These are phyloP conservation scores for Penicillium nucicola DNA, from an alignment of 495 filamentous ascomycete genomes.

Conservation along the genomic window DNA sequence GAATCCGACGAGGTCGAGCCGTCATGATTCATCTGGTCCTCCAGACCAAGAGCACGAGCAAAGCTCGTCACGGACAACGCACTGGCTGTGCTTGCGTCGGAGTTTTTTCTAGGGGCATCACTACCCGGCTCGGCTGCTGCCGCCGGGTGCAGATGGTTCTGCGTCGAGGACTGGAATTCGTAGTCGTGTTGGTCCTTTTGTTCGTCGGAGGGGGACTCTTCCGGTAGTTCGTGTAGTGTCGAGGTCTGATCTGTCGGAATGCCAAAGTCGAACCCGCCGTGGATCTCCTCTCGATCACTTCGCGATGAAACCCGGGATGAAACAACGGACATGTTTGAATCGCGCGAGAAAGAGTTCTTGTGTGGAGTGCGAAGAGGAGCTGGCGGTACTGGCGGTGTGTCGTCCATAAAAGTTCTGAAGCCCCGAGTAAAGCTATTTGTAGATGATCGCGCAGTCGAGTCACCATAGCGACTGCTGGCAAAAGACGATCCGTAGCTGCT, in stretches of 20 bases:
- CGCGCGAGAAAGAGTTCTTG: constrained; percentile 18
- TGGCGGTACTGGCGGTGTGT: constrained; percentile 37
- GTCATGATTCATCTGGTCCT: constrained; percentile 43
- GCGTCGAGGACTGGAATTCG: constrained; percentile 2
- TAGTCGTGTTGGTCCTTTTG: not conserved
- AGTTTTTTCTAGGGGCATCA: constrained; percentile 21
- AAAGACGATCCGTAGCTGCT: constrained; percentile 46
- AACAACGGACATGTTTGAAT: constrained; percentile 23
- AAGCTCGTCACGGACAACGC: constrained; percentile 38
- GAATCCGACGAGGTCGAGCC: constrained; percentile 73
- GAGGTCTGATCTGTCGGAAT: constrained; percentile 5
- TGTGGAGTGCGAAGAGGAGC: constrained; percentile 25
- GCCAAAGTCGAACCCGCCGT: constrained; percentile 33
- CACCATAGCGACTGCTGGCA: constrained; percentile 41
- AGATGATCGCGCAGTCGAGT: constrained; percentile 38
- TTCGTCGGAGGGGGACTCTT: constrained; percentile 10
- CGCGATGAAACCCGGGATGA: constrained; percentile 13
- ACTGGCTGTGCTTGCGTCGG: constrained; percentile 33
- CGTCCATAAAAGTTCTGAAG: constrained; percentile 31
- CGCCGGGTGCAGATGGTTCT: constrained; percentile 16
- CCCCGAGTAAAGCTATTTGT: constrained; percentile 35
- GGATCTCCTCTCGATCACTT: constrained; percentile 21
- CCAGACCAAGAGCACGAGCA: constrained; percentile 38
- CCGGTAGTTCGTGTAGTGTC: constrained; percentile 20
- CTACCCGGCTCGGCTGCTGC: constrained; percentile 7